Percentiles rank a stretch among this genome's conserved stretches.
These are phyloP conservation scores for Polygonum aviculare DNA, from an alignment of 148 eudicot genomes.

Conservation along the genomic window DNA sequence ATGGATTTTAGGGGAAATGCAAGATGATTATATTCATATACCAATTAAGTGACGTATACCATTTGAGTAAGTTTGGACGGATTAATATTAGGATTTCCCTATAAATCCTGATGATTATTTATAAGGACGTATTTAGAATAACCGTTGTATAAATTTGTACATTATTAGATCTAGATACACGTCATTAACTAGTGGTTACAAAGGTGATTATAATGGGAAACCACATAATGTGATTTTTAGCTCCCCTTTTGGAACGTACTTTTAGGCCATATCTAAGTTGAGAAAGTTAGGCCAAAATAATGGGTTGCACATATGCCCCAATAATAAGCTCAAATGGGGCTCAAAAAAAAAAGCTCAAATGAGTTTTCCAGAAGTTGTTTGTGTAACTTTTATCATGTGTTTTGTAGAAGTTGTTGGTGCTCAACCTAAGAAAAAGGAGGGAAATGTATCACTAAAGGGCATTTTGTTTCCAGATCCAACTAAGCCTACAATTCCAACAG, in stretches of 20 bases:
- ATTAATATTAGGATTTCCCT: no score
- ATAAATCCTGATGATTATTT: no score
- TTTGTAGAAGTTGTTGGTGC: conserved; percentile 26
- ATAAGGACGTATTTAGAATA: no score
- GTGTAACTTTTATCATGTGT: no score
- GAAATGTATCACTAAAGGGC: conserved; percentile 16
- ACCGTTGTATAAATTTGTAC: neutral
- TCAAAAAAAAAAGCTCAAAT: no score
- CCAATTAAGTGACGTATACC: no score
- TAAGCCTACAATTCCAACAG: conserved; percentile 16
- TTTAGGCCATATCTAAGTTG: neutral
- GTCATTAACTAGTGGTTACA: neutral
- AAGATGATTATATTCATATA: neutral
- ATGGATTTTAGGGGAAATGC: neutral
- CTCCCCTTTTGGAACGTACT: neutral
- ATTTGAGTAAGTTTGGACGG: no score
- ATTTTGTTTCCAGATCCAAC: conserved; percentile 14
- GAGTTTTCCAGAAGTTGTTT: neutral
- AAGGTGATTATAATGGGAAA: neutral
- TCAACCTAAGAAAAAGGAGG: conserved; percentile 25
- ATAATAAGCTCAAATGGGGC: neutral
- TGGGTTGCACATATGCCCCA: neutral
- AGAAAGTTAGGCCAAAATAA: neutral
- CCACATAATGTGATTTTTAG: neutral
- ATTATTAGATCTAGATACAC: neutral